Conservation (phyloP, 2,329 filamentous ascomycete genomes). For the Penicillium corylophilum region DNA sequence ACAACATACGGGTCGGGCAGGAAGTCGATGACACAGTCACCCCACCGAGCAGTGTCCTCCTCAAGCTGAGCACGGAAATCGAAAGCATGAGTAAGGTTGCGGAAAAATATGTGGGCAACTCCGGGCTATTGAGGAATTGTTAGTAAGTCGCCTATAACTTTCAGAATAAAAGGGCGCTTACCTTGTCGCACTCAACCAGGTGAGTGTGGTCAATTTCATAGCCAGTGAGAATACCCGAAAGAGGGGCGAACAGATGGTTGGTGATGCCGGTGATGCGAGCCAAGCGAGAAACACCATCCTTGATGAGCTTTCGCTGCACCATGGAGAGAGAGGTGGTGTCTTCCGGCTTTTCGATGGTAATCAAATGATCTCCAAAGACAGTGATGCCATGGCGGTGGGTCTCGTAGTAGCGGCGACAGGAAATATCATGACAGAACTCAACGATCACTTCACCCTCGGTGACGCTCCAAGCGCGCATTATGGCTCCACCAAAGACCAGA, state of each 20-base stretch:
- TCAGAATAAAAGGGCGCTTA: neutral
- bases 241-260: neutral
- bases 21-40: conserved; percentile 4
- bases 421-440: conserved; percentile 35
- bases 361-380: conserved; percentile 28
- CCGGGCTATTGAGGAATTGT: neutral
- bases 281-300: neutral
- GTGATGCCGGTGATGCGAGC: neutral
- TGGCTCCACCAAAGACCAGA: conserved; percentile 39
- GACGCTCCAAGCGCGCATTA: conserved; percentile 34
- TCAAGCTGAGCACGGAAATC: conserved; percentile 3
- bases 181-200: neutral
- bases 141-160: neutral
- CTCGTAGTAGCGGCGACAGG: conserved; percentile 37
- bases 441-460: conserved; percentile 30
- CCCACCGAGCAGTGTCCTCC: conserved; percentile 2
- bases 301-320: conserved; percentile 37
- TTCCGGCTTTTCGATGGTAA: conserved; percentile 41
- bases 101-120: conserved; percentile 9
- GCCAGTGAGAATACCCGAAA: neutral
- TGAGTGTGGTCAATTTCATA: conserved; percentile 4
- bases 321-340: conserved; percentile 43
- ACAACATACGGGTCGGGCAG: conserved; percentile 14
- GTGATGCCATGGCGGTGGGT: conserved; percentile 39
- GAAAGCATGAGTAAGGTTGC: conserved; percentile 6